Conservation (phyloP, 2,329 filamentous ascomycete genomes). For the Pezicula rhizophila region DNA sequence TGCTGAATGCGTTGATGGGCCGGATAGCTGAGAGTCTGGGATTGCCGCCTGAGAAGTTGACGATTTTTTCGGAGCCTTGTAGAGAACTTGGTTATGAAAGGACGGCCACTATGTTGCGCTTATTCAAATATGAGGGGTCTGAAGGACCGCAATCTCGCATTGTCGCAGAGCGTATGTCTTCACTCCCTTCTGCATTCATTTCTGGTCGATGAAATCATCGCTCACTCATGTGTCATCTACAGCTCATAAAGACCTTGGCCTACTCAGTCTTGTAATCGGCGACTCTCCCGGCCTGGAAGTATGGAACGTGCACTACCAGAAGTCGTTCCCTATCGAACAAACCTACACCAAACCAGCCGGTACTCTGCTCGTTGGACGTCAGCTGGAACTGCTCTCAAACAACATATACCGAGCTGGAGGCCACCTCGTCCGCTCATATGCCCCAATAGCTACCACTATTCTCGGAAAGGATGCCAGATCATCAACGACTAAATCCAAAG, state of each 20-base stretch:
- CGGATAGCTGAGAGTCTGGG: slow-evolving; percentile 17
- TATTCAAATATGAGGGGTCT: slow-evolving; percentile 21
- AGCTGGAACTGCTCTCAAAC: slow-evolving; percentile 18
- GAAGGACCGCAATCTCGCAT: slow-evolving; percentile 9
- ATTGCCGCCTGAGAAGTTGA: slow-evolving; percentile 14
- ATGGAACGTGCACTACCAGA: slow-evolving; percentile 9
- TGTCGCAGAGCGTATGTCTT: slow-evolving; percentile 19
- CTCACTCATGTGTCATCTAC: slow-evolving; percentile 2
- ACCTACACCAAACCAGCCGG: slow-evolving; percentile 10
- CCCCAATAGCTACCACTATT: not conserved
- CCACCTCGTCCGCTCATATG: slow-evolving; percentile 19
- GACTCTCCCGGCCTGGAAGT: slow-evolving; percentile 23
- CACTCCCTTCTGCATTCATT: not conserved
- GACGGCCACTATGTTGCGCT: slow-evolving; percentile 19
- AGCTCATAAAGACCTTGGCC: slow-evolving; percentile 21
- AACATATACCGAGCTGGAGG: slow-evolving; percentile 16
- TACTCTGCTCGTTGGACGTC: slow-evolving; percentile 18
- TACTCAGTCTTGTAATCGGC: slow-evolving; percentile 21
- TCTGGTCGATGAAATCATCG: not conserved
- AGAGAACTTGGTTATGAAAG: slow-evolving; percentile 7
- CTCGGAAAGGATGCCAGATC: not conserved
- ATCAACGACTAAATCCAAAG: not conserved
- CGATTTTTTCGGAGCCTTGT: slow-evolving; percentile 18
- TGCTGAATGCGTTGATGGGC: slow-evolving; percentile 15
- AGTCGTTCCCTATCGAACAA: slow-evolving; percentile 18